Evolutionary conservation across 805 yeast species (phyloP).

Genomic region (Yarrowia yakushimensis): DNA sequence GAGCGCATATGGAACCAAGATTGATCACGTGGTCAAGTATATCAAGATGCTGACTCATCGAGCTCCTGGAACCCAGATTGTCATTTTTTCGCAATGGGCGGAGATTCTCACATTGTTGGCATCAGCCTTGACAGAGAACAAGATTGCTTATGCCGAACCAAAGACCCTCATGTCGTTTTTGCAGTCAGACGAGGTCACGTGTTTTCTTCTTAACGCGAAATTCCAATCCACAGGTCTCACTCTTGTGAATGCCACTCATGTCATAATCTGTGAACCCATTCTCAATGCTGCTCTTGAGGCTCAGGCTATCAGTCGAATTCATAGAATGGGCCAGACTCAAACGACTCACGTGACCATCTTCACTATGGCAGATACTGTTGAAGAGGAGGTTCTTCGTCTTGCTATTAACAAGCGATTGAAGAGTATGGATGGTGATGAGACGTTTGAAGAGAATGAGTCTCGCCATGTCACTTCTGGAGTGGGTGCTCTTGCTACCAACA

Average conservation of each 20-base stretch:
- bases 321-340: slow-evolving; percentile 81
- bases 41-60: slow-evolving; percentile 57
- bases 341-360: slow-evolving; percentile 92
- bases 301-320: slow-evolving; percentile 89
- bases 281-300: slow-evolving; percentile 81
- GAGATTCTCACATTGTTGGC: slow-evolving; percentile 66
- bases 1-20: slow-evolving; percentile 72
- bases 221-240: slow-evolving; percentile 89
- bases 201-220: slow-evolving; percentile 79
- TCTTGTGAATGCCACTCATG: slow-evolving; percentile 86
- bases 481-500: neutral
- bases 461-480: slow-evolving; percentile 5
- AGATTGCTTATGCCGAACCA: slow-evolving; percentile 52
- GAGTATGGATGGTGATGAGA: slow-evolving; percentile 14
- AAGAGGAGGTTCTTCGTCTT: slow-evolving; percentile 75
- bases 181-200: slow-evolving; percentile 50
- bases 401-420: slow-evolving; percentile 57
- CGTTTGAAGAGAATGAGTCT: slow-evolving; percentile 4
- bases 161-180: slow-evolving; percentile 27
- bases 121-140: slow-evolving; percentile 58
- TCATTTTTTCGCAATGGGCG: slow-evolving; percentile 87
- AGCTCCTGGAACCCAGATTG: slow-evolving; percentile 68
- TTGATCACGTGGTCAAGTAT: slow-evolving; percentile 76
- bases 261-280: slow-evolving; percentile 87
- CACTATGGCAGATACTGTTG: slow-evolving; percentile 77